Evolutionary conservation across 2,329 filamentous ascomycete genomes (phyloP), one percentile per base, ranked within the genome.

Genomic region (Fusarium nisikadoi): DNA sequence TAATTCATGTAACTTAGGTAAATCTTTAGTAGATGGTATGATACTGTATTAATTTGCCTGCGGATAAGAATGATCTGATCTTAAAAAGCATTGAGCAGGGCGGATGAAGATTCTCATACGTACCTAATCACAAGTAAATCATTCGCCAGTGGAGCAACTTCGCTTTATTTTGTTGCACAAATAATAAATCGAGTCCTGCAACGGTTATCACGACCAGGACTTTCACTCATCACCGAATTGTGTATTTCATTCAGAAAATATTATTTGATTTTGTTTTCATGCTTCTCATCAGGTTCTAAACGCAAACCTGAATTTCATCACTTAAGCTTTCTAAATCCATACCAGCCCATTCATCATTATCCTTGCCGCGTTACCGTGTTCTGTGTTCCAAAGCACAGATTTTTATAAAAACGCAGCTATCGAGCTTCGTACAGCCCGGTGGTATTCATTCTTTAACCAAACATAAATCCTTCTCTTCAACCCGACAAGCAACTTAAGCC

Each of bases 401-500:
- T 58, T 64, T 68, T 56, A 61, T 62, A 63, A 60, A 62, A 64
- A 70, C 73, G 75, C 75, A 70, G 64, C 66, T 60, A 65, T 68
- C 62, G 70, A 59, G 57, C 67, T 73, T 71, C 61, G 42, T 50
- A 56, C 59, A 46, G 62, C 72, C 65, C 73, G 64, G 66, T 47
- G 43, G 58, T 78, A 57, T 78, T 75, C 71, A 75, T 67, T 53
- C 38, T 62, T 53, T 64, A 56, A 49, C 47, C 62, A 50, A 66
- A 58, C 49, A 49, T 54, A 35, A 56, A 72, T 57, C 60, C 62
- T 67, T 59, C 67, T 61, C 64, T 73, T 67, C 45, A 38, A 35
- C 25, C 17, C 16, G 19, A 33, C 42, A 41, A 64, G 25, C 41
- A 31, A 5, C 63, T 89, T 97, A 98, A 88, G 94, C 96, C 86